Percentiles rank a stretch among this genome's conserved stretches.
phyloP scores from a whole-genome alignment of 208 protist genomes.

The Leishmania mexicana region DNA sequence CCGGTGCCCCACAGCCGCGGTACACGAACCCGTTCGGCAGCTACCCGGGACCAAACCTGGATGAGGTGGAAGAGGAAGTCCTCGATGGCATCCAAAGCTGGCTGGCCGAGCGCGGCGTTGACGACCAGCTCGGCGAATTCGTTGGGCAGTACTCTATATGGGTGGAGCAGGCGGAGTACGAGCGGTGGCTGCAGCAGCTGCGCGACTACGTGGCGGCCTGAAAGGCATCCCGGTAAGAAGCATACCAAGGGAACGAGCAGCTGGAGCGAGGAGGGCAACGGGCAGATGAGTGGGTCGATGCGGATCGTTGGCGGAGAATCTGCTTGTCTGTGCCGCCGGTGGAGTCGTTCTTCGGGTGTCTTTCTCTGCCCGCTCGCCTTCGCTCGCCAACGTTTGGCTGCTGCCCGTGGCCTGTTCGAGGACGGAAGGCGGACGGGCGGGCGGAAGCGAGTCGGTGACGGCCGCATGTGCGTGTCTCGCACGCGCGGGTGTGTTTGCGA shows the following conservation, averaged over 20 bases:
- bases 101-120: constrained; percentile 78
- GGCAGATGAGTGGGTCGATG: not conserved
- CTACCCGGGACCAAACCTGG: constrained; percentile 76
- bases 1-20: constrained; percentile 17
- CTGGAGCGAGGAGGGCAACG: not conserved
- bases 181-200: constrained; percentile 84
- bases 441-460: not conserved
- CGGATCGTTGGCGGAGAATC: not conserved
- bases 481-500: no score
- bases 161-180: constrained; percentile 89
- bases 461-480: no score
- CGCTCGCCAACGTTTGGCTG: not conserved
- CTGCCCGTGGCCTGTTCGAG: not conserved
- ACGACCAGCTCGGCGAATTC: constrained; percentile 86
- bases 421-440: not conserved
- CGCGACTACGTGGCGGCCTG: constrained; percentile 83
- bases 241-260: not conserved
- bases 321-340: not conserved
- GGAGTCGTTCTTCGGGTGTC: not conserved
- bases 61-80: constrained; percentile 83
- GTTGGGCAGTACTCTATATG: constrained; percentile 80
- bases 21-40: constrained; percentile 75
- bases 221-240: not conserved
- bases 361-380: not conserved
- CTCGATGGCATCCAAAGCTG: constrained; percentile 80